Base-by-base conservation (phyloP, 2,329 filamentous ascomycete genomes). In the Alternaria sp. region DNA sequence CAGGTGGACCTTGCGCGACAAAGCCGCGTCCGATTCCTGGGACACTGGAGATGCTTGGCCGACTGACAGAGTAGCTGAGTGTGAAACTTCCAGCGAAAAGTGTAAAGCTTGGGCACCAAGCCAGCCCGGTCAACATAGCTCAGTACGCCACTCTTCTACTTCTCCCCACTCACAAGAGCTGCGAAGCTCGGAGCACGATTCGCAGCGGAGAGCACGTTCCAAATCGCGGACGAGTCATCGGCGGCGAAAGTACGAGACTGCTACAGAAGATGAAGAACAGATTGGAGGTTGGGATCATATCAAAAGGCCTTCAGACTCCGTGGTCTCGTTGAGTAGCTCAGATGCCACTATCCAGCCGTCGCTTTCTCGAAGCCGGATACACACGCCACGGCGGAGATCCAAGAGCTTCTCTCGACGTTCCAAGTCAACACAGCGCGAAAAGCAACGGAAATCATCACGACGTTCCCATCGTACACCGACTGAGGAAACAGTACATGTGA, bases 21-120 rank as follows among this genome's bases (percentile, higher is more conserved):
- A 68, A 12, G 62, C 60, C 0, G 22, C 46, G 4, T 52, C 55
- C 5, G 69, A 72, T 8, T 64, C 67, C 4, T 73, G 71, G 71
- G 63, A 70, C 11, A 63, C 60, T 2, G 64, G 64, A 8, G 63
- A 69, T 12, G 63, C 68, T 1, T 67, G 66, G 68, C 58, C 53
- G 32, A 58, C 43, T 2, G 59, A 49, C 18, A 59, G 51, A 18
- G n/a, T 36, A 22, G 25, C 41, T 7, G 45, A 20, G 3, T 58
- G 57, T 43, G 55, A 54, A 14, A 44, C 57, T 48, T 25, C 20
- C 6, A 55, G 53, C 14, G 34, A 44, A 45, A 44, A 46, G 16
- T 40, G 38, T 7, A 58, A 14, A 14, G 50, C 41, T 11, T 53
- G 28, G 40, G 32, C 36, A 20, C 48, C 54, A 11, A 53, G 44